Evolutionary conservation across 179 eudicot genomes (phyloP), one percentile per base, ranked within the genome.

Genomic region (Drosera spatulata): DNA sequence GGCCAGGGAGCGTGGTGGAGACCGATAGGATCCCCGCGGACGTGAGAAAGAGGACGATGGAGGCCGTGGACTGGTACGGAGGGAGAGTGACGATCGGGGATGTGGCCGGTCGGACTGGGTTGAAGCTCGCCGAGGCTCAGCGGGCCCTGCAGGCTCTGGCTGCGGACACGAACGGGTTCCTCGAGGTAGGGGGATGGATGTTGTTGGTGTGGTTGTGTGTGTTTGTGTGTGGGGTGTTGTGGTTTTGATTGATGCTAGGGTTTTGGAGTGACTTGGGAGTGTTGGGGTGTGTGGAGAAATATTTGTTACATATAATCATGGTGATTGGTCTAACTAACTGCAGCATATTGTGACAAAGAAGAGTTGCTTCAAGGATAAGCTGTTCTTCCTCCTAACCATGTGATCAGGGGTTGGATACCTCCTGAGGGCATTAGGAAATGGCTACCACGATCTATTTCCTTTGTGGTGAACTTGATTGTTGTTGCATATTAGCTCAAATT

Each of bases 71-170:
- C 69, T 73, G 74, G 10, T 69, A 53, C 48, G 93, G 86, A 12
- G 73, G 98, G 46, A 72, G 98, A 62, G 96, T 91, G 3, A 88
- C 96, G 4, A 71, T 88, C 53, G 96, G 96, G 40, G 98, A 91
- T 50, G 96, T 91, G 12, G 77, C 98, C 42, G 80, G 87, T 60
- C 84, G 73, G 64, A 89, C 93, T 6, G 98, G 96, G 7, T 67
- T 91, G 15, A 82, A 79, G 41, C 48, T 91, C 71, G 71, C 72
- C 50, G 78, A 76, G 60, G 95, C 98, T 71, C 95, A 91, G 61
- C 84, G 69, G 57, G 93, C 98, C 37, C 76, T 91, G 43, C 98
- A 91, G 69, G 98, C 98, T 3, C 80, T 91, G 56, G 98, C 98
- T 74, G 79, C 98, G 68, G 98, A 91, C 58, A 69, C 95, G 42